phyloP scores from a whole-genome alignment of 1,139 yeast species.

The Blastobotrys illinoisensis region DNA sequence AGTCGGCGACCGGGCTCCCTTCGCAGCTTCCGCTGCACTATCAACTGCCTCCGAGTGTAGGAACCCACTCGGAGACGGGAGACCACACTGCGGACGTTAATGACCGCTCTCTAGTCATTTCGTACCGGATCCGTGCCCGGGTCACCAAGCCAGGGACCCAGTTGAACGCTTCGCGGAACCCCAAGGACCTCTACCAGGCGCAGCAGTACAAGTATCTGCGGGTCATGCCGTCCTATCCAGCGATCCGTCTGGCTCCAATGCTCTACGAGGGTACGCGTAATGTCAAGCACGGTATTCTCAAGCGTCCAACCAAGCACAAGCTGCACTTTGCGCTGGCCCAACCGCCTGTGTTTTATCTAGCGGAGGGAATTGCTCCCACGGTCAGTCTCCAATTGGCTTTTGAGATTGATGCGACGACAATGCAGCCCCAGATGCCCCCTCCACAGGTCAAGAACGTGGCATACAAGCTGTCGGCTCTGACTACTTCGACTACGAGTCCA shows the following conservation, averaged over 20 bases:
- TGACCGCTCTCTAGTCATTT: conserved; percentile 14
- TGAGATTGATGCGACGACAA: not conserved
- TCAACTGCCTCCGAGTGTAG: conserved; percentile 14
- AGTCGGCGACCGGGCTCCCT: not conserved
- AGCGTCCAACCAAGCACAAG: conserved; percentile 7
- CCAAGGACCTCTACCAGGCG: conserved; percentile 3
- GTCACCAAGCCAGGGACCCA: conserved; percentile 11
- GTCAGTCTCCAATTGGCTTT: not conserved
- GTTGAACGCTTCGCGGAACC: not conserved
- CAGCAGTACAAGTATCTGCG: conserved; percentile 7
- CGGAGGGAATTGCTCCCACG: not conserved
- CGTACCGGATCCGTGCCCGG: conserved; percentile 19
- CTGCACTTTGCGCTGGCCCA: conserved; percentile 1
- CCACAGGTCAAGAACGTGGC: conserved; percentile 5
- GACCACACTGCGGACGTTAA: conserved; percentile 6
- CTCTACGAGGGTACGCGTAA: not conserved
- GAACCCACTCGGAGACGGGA: conserved; percentile 4
- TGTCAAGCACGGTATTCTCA: conserved; percentile 9
- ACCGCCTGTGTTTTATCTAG: conserved; percentile 7
- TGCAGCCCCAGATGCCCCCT: conserved; percentile 3
- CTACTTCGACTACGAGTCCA: conserved; percentile 4
- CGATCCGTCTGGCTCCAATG: conserved; percentile 7
- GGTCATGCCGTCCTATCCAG: conserved; percentile 13
- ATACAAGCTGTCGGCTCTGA: conserved; percentile 5
- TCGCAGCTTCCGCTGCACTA: conserved; percentile 10